Evolutionary conservation across 441 rosid species (phyloP).

Genomic region (Erysimum cheiri): DNA sequence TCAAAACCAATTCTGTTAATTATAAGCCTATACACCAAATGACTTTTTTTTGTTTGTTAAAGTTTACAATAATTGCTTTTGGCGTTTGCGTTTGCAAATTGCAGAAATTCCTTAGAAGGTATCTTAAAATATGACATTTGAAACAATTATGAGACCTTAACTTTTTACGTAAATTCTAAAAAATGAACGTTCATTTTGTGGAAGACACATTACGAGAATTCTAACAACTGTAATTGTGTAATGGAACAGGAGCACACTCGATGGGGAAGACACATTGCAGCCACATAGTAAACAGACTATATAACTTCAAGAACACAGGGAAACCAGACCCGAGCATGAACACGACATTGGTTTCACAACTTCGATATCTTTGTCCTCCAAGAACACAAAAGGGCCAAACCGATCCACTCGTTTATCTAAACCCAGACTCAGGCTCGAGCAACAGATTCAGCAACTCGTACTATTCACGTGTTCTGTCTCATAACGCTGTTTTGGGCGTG

Average conservation of each 20-base stretch:
- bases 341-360: constrained; percentile 47
- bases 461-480: constrained; percentile 56
- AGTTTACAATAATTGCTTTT: too few species aligned
- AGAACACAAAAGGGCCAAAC: constrained; percentile 54
- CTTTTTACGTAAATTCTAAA: too few species aligned
- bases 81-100: background rate
- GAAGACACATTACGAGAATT: background rate
- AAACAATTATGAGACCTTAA: background rate
- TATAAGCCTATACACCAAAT: background rate
- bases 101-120: background rate
- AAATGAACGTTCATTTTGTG: too few species aligned
- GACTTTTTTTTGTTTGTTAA: too few species aligned
- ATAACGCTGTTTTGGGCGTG: constrained; percentile 60
- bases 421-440: constrained; percentile 58
- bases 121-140: background rate
- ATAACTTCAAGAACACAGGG: constrained; percentile 68
- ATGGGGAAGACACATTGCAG: constrained; percentile 72
- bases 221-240: background rate
- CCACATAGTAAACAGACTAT: constrained; percentile 65
- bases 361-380: constrained; percentile 66
- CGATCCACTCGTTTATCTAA: constrained; percentile 64
- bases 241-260: constrained; percentile 69
- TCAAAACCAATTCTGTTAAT: background rate
- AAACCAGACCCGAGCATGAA: constrained; percentile 75
- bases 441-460: constrained; percentile 59